Conservation (phyloP, 805 yeast genomes). For the Starmerella kuoi region DNA sequence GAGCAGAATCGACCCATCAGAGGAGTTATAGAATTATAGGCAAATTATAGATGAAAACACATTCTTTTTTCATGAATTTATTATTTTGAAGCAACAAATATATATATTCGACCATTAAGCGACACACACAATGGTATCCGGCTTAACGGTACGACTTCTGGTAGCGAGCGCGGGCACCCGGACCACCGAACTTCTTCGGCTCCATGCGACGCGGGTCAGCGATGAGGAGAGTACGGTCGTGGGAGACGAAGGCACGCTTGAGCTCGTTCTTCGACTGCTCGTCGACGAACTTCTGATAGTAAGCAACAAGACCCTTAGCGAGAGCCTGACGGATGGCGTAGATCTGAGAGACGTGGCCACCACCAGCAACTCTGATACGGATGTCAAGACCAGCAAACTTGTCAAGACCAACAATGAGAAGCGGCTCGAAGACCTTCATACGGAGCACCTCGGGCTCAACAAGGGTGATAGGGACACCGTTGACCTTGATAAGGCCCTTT, state of each 20-base stretch:
- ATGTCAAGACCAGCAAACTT: conserved; percentile 96
- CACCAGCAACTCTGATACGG: conserved; percentile 98
- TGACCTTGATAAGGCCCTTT: conserved; percentile 97
- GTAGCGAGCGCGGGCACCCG: conserved; percentile 99
- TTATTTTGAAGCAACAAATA: conserved; percentile 8
- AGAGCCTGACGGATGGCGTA: conserved; percentile 99
- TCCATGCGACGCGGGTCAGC: conserved; percentile 99
- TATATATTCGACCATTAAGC: conserved; percentile 4
- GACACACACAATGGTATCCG: no score
- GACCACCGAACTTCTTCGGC: conserved; percentile 99
- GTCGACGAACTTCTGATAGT: conserved; percentile 98
- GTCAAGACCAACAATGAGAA: conserved; percentile 95
- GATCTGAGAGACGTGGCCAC: conserved; percentile 99
- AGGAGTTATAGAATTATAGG: no score
- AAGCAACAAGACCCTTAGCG: conserved; percentile 99
- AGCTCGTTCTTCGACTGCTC: conserved; percentile 99
- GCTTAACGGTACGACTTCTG: conserved; percentile 99
- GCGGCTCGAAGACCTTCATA: conserved; percentile 99
- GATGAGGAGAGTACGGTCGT: conserved; percentile 98
- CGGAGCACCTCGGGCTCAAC: conserved; percentile 98
- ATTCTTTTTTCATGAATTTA: conserved; percentile 1
- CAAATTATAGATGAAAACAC: no score
- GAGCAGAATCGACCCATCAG: no score
- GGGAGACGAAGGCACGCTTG: conserved; percentile 92
- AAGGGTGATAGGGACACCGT: conserved; percentile 98